Evolutionary conservation across 352 stramenopile genomes (phyloP), one percentile per base, ranked within the genome.

Genomic region (Poterioochromonas sp.): DNA sequence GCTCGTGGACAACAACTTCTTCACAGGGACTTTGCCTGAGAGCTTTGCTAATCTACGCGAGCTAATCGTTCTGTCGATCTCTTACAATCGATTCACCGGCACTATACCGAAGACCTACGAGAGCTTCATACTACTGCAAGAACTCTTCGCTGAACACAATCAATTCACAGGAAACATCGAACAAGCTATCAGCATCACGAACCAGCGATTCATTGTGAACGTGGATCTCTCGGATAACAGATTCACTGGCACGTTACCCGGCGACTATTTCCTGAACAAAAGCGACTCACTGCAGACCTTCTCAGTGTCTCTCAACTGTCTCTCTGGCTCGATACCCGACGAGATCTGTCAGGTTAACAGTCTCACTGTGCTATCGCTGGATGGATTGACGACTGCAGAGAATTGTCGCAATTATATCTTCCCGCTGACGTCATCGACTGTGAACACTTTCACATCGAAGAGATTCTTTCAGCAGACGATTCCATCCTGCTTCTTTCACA

Each of bases 291-390:
- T 63, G 29, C 26, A 32, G 29, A 32, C 18, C 8, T 63, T 63
- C 3, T 5, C 53, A 35, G 18, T 29, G 11, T 5, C 29, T 63
- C 2, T 5, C 2, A 69, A 69, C 41, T 74, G 65, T 39, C 53
- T 74, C 3, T 5, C 12, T 58, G 65, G 65, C 3, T 44, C 65
- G 8, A 74, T 74, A 37, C 65, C 65, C 29, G 39, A 51, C 15
- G 29, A 0, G 0, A n/a, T 58, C 39, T 74, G 65, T n/a, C 2
- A 51, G 2, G 2, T n/a, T 22, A 34, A 8, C 0, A 35, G 8
- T 40, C 32, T 74, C 2, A 35, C 11, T 18, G 32, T n/a, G 1
- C 32, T 74, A n/a, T 3, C 41, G 18, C 40, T 74, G 39, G 65
- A 74, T 54, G 65, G 65, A 32, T 54, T 74, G 41, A 8, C 1